Base-by-base conservation (phyloP, 2,329 filamentous ascomycete genomes). In the Pseudogymnoascus sp. region DNA sequence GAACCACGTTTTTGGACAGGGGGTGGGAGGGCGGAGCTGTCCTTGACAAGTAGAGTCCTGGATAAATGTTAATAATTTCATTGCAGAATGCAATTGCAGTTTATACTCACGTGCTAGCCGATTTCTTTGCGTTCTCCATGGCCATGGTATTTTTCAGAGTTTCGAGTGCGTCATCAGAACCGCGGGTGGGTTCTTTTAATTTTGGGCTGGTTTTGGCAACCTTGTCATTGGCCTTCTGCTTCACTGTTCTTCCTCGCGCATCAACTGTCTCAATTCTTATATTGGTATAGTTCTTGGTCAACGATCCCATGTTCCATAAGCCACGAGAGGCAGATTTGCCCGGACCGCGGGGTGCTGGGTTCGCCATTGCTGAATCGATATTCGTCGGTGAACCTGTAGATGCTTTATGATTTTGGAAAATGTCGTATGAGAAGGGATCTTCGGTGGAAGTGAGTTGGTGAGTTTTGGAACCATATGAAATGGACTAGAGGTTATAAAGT, bases 301-400 rank as follows among this genome's bases (percentile, higher is more conserved):
- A 7, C n/a, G 47, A 18, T 2, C 47, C 47, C n/a, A 38, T 67
- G 68, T 12, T 71, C 66, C 14, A 62, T 59, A 12, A 64, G 44
- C 37, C 47, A 33, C 47, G 47, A 12, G 25, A 56, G 47, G 63
- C 63, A 23, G 66, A 66, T 35, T 63, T 63, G 18, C 44, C 59
- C 31, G 61, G 62, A 63, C 62, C 71, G 69, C 63, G 5, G 76
- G 76, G 63, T 77, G 78, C 64, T 56, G 14, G 25, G 25, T 18
- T 56, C 10, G 47, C 31, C 25, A 44, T 61, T 31, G 37, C 18
- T 25, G 60, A 44, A 31, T 61, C 60, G 38, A 61, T 28, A 50
- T 59, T 75, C 75, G 69, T 82, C 79, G 23, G 85, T 73, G 79
- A 80, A 69, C 80, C 80, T 21, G 80, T 78, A n/a, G 81, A 77